Base-by-base conservation (phyloP, 169 alveolate species). In the Plasmodium gallinaceum region DNA sequence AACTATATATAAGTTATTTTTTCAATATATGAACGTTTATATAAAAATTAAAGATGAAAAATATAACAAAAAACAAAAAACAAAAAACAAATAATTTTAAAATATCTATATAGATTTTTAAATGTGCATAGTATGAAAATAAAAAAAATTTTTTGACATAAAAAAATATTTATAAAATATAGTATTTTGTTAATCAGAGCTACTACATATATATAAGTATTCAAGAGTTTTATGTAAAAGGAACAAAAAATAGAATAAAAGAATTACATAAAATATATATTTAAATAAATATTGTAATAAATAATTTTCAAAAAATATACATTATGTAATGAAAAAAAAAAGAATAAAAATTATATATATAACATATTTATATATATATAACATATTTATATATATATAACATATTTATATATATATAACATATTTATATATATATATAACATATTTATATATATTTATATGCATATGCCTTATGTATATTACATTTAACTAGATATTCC, bases 401-500 rank as follows among this genome's bases (percentile, higher is more conserved):
- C 4, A 32, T 32, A 32, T 32, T 32, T 32, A 32, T 32, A 2
- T 4, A 32, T 32, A 4, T 32, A 32, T 2, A 32, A 61, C 7
- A 24, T 48, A 48, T n/a, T 9, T 6, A 9, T 32, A 32, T 32
- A 32, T 32, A 32, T 2, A 32, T 4, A 32, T 32, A 32, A 4
- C 4, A 32, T 32, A 32, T 32, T 32, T 32, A 32, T 32, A 2
- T 4, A 32, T 32, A 4, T 32, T 2, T 14, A 48, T 14, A 52
- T 46, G 45, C 20, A 69, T 7, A 43, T 52, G 65, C 7, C 22
- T 10, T 32, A 7, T 26, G 2, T 32, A 7, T 45, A 22, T 61
- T 7, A 58, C 24, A 2, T 88, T 88, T 91, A 2, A 94, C 87
- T 42, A 92, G 89, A 64, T 94, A 95, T 66, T 89, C 95, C 43